A percentile compares a stretch with the other conserved stretches of the same genome.
Evolutionary conservation across 371 early-diverging fungal genomes (phyloP).

Genomic region (Mucor sp.): DNA sequence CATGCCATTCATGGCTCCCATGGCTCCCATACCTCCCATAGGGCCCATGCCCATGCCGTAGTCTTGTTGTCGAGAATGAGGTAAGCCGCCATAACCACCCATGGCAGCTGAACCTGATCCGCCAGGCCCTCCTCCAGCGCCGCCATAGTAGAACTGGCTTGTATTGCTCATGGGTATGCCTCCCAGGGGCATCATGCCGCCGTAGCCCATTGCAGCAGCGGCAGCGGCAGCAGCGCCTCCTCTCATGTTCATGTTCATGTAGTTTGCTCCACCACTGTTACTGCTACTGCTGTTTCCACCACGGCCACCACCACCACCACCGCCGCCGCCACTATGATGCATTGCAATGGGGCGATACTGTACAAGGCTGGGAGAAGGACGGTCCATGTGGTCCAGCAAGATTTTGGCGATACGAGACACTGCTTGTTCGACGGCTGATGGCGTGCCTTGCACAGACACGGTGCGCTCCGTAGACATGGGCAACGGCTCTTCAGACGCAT

Average conservation of each 20-base stretch:
- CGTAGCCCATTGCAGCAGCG: constrained; percentile 37
- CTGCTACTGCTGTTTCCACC: neutral
- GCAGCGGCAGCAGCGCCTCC: constrained; percentile 16
- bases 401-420: constrained; percentile 74
- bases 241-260: constrained; percentile 16
- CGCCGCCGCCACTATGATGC: constrained; percentile 1
- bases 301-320: constrained; percentile 5
- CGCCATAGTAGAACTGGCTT: constrained; percentile 34
- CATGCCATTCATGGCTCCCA: constrained; percentile 30
- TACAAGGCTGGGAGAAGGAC: constrained; percentile 41
- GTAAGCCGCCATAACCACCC: constrained; percentile 25
- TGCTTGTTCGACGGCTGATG: constrained; percentile 81
- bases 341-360: constrained; percentile 64
- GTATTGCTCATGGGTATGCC: constrained; percentile 43
- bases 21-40: constrained; percentile 29
- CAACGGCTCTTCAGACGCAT: constrained; percentile 77
- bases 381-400: constrained; percentile 61
- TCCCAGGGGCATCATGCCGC: constrained; percentile 42
- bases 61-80: constrained; percentile 25
- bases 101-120: constrained; percentile 17
- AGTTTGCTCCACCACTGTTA: neutral
- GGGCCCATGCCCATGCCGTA: constrained; percentile 25
- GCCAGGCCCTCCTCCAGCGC: constrained; percentile 13
- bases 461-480: constrained; percentile 81
- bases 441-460: constrained; percentile 83